These are phyloP conservation scores for Ligustrum vulgare DNA, from an alignment of 257 asterid genomes.

Conservation along the genomic window DNA sequence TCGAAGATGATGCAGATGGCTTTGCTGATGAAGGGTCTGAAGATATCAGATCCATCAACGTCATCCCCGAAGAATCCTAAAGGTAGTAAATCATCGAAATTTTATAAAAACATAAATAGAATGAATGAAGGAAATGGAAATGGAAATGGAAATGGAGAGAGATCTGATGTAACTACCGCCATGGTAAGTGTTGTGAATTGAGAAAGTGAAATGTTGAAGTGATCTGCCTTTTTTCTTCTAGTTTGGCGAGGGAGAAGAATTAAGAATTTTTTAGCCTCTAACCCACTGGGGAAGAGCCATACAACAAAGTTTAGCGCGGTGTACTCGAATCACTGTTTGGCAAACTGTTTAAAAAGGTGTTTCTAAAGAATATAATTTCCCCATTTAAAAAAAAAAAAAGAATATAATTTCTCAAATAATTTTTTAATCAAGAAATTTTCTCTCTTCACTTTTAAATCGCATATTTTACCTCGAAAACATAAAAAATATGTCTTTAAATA, in stretches of 20 bases:
- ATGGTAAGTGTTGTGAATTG: neutral
- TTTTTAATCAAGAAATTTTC: no score
- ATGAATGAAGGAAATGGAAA: neutral
- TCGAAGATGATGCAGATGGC: constrained; percentile 47
- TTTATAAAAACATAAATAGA: neutral
- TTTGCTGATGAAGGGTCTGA: constrained; percentile 78
- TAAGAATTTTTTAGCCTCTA: no score
- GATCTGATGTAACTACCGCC: neutral
- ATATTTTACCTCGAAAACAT: no score
- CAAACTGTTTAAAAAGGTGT: no score
- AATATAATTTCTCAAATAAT: no score
- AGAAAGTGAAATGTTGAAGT: neutral
- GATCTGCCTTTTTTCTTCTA: neutral
- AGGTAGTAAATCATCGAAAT: neutral
- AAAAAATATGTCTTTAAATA: no score
- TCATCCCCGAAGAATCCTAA: constrained; percentile 88
- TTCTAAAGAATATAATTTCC: no score
- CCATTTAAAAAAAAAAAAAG: no score
- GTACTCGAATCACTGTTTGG: no score
- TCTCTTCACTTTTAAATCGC: no score
- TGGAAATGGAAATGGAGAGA: neutral
- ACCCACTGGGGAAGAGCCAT: no score
- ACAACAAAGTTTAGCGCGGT: no score
- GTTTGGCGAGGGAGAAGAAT: neutral
- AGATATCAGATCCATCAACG: constrained; percentile 98